Percentiles rank a stretch among this genome's conserved stretches.
phyloP scores from a whole-genome alignment of 257 asterid genomes.

The Coffea eugenioides region DNA sequence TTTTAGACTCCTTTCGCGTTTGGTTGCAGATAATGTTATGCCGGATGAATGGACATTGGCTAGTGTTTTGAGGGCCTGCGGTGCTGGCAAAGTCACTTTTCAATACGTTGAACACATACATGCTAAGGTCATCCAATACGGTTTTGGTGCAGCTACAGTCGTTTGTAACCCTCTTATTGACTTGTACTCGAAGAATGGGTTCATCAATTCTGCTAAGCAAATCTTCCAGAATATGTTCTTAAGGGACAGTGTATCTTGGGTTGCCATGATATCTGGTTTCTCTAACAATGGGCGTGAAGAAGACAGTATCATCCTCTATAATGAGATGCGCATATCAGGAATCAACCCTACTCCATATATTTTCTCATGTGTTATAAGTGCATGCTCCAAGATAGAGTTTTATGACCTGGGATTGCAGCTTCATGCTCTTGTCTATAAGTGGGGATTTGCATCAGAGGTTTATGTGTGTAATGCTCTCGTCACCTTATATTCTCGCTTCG shows the following conservation, averaged over 20 bases:
- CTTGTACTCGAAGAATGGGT: constrained; percentile 64
- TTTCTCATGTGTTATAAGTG: constrained; percentile 75
- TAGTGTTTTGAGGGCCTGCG: constrained; percentile 45
- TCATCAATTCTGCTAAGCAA: constrained; percentile 49
- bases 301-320: constrained; percentile 54
- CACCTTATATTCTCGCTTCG: constrained; percentile 62
- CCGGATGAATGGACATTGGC: constrained; percentile 47
- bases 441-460: constrained; percentile 70
- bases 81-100: constrained; percentile 32
- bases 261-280: constrained; percentile 81
- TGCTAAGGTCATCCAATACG: constrained; percentile 54
- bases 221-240: constrained; percentile 45
- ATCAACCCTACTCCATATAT: constrained; percentile 79
- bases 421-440: constrained; percentile 63
- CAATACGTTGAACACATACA: constrained; percentile 50
- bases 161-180: constrained; percentile 68
- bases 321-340: constrained; percentile 69
- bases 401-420: constrained; percentile 66
- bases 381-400: constrained; percentile 58
- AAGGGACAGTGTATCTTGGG: constrained; percentile 81
- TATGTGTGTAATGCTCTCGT: constrained; percentile 79
- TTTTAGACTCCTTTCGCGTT: constrained; percentile 34
- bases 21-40: constrained; percentile 26
- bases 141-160: constrained; percentile 39
- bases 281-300: constrained; percentile 47